A percentile compares a stretch with the other conserved stretches of the same genome.
Evolutionary conservation across 495 filamentous ascomycete genomes (phyloP).

Genomic region (Tuber indicum): DNA sequence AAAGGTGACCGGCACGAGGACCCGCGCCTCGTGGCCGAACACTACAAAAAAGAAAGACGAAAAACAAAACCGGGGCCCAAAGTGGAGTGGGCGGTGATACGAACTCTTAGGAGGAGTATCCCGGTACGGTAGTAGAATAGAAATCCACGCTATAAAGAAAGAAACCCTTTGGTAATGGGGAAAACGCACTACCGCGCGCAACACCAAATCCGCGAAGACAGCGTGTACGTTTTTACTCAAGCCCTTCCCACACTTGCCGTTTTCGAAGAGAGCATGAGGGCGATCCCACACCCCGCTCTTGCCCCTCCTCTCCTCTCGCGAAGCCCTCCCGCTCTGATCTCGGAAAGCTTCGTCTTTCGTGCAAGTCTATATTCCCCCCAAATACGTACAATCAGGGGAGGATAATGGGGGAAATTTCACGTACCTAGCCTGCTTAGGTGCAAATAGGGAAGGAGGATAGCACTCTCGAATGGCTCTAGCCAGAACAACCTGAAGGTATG

Average conservation of each 20-base stretch:
- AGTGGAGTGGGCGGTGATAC: background rate
- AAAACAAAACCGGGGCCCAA: background rate
- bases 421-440: background rate
- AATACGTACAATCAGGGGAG: background rate
- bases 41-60: background rate
- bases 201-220: background rate
- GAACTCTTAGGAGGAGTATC: background rate
- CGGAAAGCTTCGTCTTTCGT: background rate
- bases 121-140: background rate
- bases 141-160: background rate
- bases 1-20: no score
- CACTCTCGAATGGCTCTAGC: background rate
- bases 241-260: background rate
- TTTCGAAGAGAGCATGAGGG: background rate
- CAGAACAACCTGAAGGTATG: background rate
- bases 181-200: background rate
- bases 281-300: background rate
- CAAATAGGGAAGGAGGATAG: background rate
- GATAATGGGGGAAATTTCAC: background rate
- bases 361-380: background rate
- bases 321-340: background rate
- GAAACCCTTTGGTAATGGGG: background rate
- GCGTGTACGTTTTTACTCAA: background rate
- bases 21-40: no score
- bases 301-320: no score